These are phyloP conservation scores for Phlegmacium glaucopus DNA, from an alignment of 768 basidiomycete species.

Conservation along the genomic window DNA sequence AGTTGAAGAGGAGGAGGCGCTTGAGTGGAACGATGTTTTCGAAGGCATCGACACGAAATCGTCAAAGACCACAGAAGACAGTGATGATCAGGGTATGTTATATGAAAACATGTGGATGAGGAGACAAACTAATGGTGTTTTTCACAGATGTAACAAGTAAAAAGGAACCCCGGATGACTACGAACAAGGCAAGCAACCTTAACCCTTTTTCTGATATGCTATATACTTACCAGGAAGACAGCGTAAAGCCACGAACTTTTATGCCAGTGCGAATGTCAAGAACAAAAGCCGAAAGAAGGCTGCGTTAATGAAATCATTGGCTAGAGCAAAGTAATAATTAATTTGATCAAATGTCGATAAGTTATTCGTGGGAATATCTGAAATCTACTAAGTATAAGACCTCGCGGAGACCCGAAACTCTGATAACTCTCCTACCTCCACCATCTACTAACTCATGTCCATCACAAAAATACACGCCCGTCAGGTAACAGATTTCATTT, in stretches of 20 bases:
- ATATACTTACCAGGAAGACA: conserved; percentile 23
- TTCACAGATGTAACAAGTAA: conserved; percentile 9
- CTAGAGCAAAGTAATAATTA: conserved; percentile 38
- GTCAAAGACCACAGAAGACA: conserved; percentile 26
- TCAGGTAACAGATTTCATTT: conserved; percentile 53
- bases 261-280: conserved; percentile 80
- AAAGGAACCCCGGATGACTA: conserved; percentile 85
- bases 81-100: conserved; percentile 17
- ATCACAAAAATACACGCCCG: conserved; percentile 90
- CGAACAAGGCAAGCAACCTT: conserved; percentile 69
- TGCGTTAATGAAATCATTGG: conserved; percentile 53
- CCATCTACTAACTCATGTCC: conserved; percentile 64
- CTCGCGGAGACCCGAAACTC: too few species aligned
- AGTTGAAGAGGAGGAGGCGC: conserved; percentile 45
- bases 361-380: not conserved
- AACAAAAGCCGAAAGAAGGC: conserved; percentile 76
- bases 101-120: too few species aligned
- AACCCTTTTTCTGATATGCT: conserved; percentile 1
- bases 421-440: conserved; percentile 28
- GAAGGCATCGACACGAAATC: conserved; percentile 41
- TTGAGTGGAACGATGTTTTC: conserved; percentile 90
- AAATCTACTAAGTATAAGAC: too few species aligned
- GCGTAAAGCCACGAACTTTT: conserved; percentile 91
- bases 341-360: not conserved
- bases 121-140: conserved; percentile 1